Evolutionary conservation across 129 eudicot species (phyloP), one percentile per base, ranked within the genome.

Genomic region (Flaveria linearis): DNA sequence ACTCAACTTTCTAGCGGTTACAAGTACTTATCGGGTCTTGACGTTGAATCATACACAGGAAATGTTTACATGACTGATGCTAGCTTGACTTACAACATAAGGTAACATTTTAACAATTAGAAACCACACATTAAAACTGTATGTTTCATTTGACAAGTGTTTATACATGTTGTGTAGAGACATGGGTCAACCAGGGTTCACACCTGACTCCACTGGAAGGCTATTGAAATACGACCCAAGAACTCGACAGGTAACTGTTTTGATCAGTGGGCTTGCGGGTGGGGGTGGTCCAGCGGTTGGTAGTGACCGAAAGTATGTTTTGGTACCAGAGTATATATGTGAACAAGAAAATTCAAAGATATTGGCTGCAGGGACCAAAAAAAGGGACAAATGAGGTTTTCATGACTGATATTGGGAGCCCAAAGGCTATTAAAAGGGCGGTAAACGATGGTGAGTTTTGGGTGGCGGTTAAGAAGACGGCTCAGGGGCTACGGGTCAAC

Each of bases 131-230:
- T 16, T n/a, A 8, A 12, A 60, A 8, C 1, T 39, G 20, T 23
- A 60, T 0, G 33, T 39, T 12, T 28, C 0, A 41, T 53, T 69
- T 69, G 43, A 78, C 65, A 17, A 57, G 69, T 8, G 22, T 70
- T 20, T 51, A 11, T 45, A 45, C 1, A 10, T 80, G 46, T 5
- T 45, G 56, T 74, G 71, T 55, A 80, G 84, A 80, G 25, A 80
- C 33, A 42, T 28, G 55, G 33, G 63, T 66, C 46, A 80, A 28
- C 79, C 64, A 17, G 80, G 75, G 75, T 66, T 67, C 58, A 81
- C 42, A 57, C 80, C 63, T 0, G 84, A 81, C 76, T 81, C 80
- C 4, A 81, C 84, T 0, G 84, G 84, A 75, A 75, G 84, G 66
- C 76, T 81, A 18, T 46, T 81, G 57, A 58, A 33, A 60, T 75